Evolutionary conservation across 2,329 filamentous ascomycete species (phyloP), one percentile per base, ranked within the genome.

Genomic region (Pseudogymnoascus sp.): DNA sequence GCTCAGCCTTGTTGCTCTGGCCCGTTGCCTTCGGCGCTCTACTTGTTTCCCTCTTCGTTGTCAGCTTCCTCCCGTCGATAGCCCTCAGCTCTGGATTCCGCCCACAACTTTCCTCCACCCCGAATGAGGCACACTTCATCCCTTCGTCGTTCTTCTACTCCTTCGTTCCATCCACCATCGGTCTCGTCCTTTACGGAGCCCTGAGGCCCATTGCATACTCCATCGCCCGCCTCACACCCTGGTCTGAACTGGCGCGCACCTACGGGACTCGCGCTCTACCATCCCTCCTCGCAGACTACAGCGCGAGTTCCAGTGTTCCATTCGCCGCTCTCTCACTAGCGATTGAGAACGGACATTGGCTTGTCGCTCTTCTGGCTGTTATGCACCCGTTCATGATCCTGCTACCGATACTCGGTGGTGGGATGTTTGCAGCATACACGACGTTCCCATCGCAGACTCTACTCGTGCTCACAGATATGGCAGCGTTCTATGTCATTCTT

Each of bases 131-230:
- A 25, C 90, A 88, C 16, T 97, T 96, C 75, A 96, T 91, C 1
- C 80, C 90, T 0, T 90, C 91, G 60, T 91, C 96, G 75, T 97
- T 97, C 76, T 77, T 96, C 60, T 97, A 92, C 78, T 86, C 84
- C 65, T 91, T 93, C 74, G 63, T 93, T 21, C 89, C 90, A 0
- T 84, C 87, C 2, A 68, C 89, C 0, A 72, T 92, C 28, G 90
- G 87, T 3, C 84, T 87, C 70, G 68, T 89, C 14, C 76, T 90
- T 59, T 89, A 88, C 72, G 80, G 91, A 53, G 73, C 82, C 60
- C 87, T 90, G 73, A 83, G 89, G 65, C 81, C 83, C 34, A 75
- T 91, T 63, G 89, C 92, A 70, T 80, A 85, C 71, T 79, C 82
- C 1, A 72, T 91, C 64, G 85, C 88, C 62, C 79, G 86, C 34